Evolutionary conservation across 73 alveolate genomes (phyloP).

Genomic region (Symbiodinium natans): DNA sequence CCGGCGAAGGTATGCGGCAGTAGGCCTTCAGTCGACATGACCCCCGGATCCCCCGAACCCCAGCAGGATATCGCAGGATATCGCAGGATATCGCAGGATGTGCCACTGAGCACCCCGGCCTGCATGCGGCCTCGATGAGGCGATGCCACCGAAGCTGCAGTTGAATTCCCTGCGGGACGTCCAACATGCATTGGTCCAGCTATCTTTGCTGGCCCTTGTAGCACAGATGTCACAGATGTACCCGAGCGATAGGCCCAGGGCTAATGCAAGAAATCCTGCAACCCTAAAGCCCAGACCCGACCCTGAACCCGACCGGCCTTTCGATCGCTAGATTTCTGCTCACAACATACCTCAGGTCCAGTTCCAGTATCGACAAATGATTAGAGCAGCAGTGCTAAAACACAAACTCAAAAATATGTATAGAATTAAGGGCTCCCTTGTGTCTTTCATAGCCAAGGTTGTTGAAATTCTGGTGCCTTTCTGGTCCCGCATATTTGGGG

Average conservation of each 20-base stretch:
- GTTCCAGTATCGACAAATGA: not conserved
- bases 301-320: conserved; percentile 14
- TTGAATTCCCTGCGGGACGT: conserved; percentile 18
- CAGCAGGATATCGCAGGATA: no score
- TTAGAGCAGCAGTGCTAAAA: not conserved
- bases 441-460: no score
- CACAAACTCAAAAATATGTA: not conserved
- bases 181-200: no score
- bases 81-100: not conserved
- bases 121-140: conserved; percentile 60
- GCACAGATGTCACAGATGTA: no score
- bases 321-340: conserved; percentile 26
- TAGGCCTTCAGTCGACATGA: not conserved
- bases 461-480: no score
- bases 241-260: no score
- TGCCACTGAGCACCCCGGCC: not conserved
- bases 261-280: no score
- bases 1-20: not conserved
- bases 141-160: conserved; percentile 69
- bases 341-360: conserved; percentile 33
- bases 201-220: no score
- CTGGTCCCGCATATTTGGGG: no score
- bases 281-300: no score
- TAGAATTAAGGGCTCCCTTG: no score
- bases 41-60: no score